Conservation (phyloP, 495 filamentous ascomycete species). For the Cladorrhinum samala region DNA sequence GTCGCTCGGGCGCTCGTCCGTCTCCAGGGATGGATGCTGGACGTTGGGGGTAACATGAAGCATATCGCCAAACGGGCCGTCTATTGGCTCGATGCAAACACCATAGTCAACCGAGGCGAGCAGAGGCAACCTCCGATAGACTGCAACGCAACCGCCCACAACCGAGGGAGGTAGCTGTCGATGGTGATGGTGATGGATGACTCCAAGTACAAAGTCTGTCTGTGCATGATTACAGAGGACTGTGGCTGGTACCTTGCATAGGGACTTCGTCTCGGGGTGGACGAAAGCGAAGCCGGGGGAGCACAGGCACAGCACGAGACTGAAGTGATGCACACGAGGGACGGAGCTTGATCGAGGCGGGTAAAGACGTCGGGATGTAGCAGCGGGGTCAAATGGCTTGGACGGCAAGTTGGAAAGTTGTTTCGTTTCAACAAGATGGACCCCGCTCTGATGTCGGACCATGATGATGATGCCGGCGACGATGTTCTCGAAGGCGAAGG, state of each 20-base stretch:
- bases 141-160: too few relatives aligned
- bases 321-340: neutral
- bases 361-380: neutral
- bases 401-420: neutral
- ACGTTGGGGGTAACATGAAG: conserved; percentile 10
- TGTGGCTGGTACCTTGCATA: conserved; percentile 12
- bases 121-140: too few relatives aligned
- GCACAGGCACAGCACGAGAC: neutral
- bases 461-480: neutral
- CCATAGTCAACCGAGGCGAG: too few relatives aligned
- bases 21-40: conserved; percentile 7
- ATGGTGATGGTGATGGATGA: too few relatives aligned
- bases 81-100: neutral
- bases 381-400: too few relatives aligned
- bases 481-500: neutral
- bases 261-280: conserved; percentile 3
- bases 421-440: neutral
- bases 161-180: too few relatives aligned
- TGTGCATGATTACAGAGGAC: conserved; percentile 2
- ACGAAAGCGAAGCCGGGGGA: conserved; percentile 20
- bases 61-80: too few relatives aligned
- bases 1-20: conserved; percentile 13
- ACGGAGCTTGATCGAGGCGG: neutral
- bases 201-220: too few relatives aligned
- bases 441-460: neutral